Percentiles rank a stretch among this genome's conserved stretches.
Conservation (phyloP, 2,329 filamentous ascomycete species). For the Aspergillus sergii region DNA sequence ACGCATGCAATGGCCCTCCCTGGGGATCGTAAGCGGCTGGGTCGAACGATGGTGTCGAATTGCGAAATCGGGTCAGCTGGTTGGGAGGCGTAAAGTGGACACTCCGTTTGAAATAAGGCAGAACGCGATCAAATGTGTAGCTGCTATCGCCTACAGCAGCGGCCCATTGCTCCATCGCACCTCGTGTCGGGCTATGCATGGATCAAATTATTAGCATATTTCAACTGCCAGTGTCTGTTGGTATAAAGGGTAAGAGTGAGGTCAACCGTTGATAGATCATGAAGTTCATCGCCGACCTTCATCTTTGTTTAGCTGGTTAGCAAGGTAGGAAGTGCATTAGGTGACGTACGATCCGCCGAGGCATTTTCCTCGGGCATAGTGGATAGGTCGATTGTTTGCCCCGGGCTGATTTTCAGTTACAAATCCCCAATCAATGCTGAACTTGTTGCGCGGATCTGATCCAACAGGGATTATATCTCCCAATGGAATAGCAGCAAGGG, state of each 20-base stretch:
- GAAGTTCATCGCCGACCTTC: conserved; percentile 25
- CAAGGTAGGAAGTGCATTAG: background rate
- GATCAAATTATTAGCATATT: background rate
- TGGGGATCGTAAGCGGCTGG: conserved; percentile 20
- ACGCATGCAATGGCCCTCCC: conserved; percentile 42
- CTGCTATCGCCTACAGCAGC: conserved; percentile 25
- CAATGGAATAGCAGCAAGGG: conserved; percentile 24
- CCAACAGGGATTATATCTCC: conserved; percentile 22
- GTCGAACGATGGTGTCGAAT: conserved; percentile 25
- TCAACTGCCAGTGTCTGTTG: background rate
- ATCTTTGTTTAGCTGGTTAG: background rate
- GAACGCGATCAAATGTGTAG: conserved; percentile 29
- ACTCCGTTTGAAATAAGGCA: conserved; percentile 32
- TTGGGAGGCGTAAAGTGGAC: conserved; percentile 30
- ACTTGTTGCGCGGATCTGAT: conserved; percentile 22
- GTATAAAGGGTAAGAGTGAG: background rate
- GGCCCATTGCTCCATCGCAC: conserved; percentile 26
- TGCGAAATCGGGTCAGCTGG: conserved; percentile 13
- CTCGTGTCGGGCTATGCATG: conserved; percentile 12
- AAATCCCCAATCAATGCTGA: conserved; percentile 30
- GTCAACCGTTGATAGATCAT: conserved; percentile 27
- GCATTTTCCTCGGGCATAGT: conserved; percentile 21
- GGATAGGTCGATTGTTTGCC: conserved; percentile 23
- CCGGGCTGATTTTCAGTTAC: conserved; percentile 23
- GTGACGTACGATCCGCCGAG: conserved; percentile 16